These are phyloP conservation scores for Nemania bipapillata DNA, from an alignment of 2,329 filamentous ascomycete species.

Conservation along the genomic window DNA sequence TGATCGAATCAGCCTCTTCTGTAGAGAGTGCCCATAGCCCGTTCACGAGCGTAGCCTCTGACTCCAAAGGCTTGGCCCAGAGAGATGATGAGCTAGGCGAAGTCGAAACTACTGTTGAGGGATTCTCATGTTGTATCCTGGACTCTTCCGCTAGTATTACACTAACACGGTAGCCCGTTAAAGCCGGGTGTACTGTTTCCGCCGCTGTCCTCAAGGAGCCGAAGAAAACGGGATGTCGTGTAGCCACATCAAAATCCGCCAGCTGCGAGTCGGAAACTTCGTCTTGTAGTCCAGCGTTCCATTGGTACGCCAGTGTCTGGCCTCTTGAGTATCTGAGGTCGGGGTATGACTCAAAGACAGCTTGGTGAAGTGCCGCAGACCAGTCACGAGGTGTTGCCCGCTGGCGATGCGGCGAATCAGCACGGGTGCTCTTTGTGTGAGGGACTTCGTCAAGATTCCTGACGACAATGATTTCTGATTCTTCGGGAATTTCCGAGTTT, in stretches of 20 bases:
- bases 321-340: conserved; percentile 40
- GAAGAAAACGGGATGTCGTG: conserved; percentile 39
- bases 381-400: conserved; percentile 45
- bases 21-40: conserved; percentile 28
- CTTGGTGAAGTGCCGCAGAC: conserved; percentile 53
- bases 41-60: not conserved
- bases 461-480: conserved; percentile 40
- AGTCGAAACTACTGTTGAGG: not conserved
- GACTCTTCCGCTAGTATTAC: conserved; percentile 23
- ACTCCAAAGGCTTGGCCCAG: conserved; percentile 25
- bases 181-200: conserved; percentile 29
- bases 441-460: conserved; percentile 43
- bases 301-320: conserved; percentile 40
- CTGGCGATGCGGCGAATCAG: conserved; percentile 44
- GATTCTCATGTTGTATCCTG: not conserved
- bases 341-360: conserved; percentile 51
- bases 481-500: conserved; percentile 34
- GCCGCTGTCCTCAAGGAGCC: conserved; percentile 31
- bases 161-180: conserved; percentile 36
- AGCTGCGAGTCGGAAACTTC: conserved; percentile 35
- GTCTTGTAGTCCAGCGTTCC: conserved; percentile 43
- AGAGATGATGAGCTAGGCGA: conserved; percentile 17
- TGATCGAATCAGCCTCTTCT: not conserved
- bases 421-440: conserved; percentile 34
- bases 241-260: conserved; percentile 37